A percentile compares a stretch with the other conserved stretches of the same genome.
Evolutionary conservation across 768 basidiomycete genomes (phyloP).

Genomic region (Fibroporia radiculosa): DNA sequence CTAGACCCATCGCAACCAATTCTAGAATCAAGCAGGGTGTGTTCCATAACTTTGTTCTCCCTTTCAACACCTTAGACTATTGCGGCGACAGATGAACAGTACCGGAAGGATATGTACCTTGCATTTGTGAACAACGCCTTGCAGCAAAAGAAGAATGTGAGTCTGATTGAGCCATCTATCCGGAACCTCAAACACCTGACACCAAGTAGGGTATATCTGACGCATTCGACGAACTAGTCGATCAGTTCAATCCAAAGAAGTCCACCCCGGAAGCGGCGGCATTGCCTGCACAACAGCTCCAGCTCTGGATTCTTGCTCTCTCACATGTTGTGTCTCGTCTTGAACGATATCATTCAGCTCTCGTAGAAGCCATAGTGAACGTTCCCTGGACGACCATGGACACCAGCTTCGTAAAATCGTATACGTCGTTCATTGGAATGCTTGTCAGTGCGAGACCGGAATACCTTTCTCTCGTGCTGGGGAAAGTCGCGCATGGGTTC

Average conservation of each 20-base stretch:
- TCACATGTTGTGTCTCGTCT: constrained; percentile 90
- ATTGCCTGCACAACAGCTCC: constrained; percentile 45
- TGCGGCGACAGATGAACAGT: constrained; percentile 46
- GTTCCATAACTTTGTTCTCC: not conserved
- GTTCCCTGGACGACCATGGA: constrained; percentile 95
- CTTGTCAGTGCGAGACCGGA: constrained; percentile 88
- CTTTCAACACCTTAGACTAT: not conserved
- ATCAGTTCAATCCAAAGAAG: constrained; percentile 65
- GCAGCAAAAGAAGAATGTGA: constrained; percentile 61
- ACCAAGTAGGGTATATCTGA: constrained; percentile 55
- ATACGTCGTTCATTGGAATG: constrained; percentile 85
- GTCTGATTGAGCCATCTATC: constrained; percentile 17
- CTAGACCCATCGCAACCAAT: constrained; percentile 70
- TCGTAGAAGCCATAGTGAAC: constrained; percentile 81
- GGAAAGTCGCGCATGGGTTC: constrained; percentile 77
- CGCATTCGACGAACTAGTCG: constrained; percentile 82
- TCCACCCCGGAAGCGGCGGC: constrained; percentile 23
- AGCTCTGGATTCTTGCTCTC: constrained; percentile 78
- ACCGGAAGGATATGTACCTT: constrained; percentile 77
- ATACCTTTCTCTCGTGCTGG: constrained; percentile 79
- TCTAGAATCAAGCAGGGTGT: constrained; percentile 59
- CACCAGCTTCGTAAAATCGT: constrained; percentile 74
- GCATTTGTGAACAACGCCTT: constrained; percentile 78
- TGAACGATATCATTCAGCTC: constrained; percentile 67
- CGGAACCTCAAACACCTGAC: constrained; percentile 2